Conservation (phyloP, 1,284 basidiomycete species). For the Somion occarium region DNA sequence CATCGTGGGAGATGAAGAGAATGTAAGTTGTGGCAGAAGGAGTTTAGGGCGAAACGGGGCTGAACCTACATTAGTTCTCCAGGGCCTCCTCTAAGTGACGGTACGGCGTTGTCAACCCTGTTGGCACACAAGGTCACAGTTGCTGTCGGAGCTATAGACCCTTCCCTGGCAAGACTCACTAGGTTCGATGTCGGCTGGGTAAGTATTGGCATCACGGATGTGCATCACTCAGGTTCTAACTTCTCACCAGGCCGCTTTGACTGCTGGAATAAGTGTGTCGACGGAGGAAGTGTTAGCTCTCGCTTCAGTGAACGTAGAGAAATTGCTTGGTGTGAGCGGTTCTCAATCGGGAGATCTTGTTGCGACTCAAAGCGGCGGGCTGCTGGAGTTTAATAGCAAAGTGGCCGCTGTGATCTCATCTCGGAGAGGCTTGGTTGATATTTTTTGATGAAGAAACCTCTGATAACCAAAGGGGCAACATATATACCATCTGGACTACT, state of each 20-base stretch:
- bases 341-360: conserved; percentile 47
- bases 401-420: conserved; percentile 56
- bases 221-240: neutral
- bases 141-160: conserved; percentile 44
- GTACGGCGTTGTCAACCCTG: conserved; percentile 43
- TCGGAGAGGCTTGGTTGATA: conserved; percentile 38
- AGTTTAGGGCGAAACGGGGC: neutral
- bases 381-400: conserved; percentile 57
- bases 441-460: conserved; percentile 27
- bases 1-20: conserved; percentile 45
- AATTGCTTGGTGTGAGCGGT: conserved; percentile 40
- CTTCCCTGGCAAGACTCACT: conserved; percentile 45
- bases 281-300: conserved; percentile 39
- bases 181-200: conserved; percentile 56
- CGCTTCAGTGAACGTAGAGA: conserved; percentile 45
- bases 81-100: conserved; percentile 48
- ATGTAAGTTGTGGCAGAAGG: conserved; percentile 24
- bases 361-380: conserved; percentile 55
- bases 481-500: neutral
- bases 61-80: conserved; percentile 31
- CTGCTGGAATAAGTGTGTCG: neutral
- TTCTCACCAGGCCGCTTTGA: neutral
- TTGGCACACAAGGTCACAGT: conserved; percentile 46
- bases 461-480: neutral
- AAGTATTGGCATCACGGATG: conserved; percentile 8